phyloP scores from a whole-genome alignment of 1,284 basidiomycete genomes.

The Tranzscheliella williamsii region DNA sequence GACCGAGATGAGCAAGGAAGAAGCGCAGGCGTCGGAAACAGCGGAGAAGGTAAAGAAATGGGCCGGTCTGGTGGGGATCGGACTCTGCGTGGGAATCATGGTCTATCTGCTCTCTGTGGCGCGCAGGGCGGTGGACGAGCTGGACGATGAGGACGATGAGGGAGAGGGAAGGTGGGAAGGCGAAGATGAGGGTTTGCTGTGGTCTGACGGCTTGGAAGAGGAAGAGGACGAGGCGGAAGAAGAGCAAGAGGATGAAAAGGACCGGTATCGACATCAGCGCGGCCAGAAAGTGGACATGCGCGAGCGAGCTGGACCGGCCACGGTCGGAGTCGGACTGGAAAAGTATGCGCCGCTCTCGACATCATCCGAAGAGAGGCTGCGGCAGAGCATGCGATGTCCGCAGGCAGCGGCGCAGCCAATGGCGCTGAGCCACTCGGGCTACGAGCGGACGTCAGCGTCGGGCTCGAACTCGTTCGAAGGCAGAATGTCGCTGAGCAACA shows the following conservation, averaged over 20 bases:
- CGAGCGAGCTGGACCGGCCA: conserved; percentile 34
- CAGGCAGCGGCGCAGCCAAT: conserved; percentile 12
- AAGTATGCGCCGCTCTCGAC: conserved; percentile 33
- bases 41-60: conserved; percentile 68
- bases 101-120: conserved; percentile 79
- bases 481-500: conserved; percentile 14
- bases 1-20: conserved; percentile 36
- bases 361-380: conserved; percentile 29
- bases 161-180: conserved; percentile 22
- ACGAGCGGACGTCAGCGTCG: conserved; percentile 10
- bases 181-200: conserved; percentile 19
- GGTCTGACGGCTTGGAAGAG: conserved; percentile 11
- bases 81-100: conserved; percentile 75
- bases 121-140: conserved; percentile 76
- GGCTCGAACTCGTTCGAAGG: conserved; percentile 16
- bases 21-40: conserved; percentile 28
- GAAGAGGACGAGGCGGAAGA: conserved; percentile 15
- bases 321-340: conserved; percentile 34
- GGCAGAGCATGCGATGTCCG: conserved; percentile 36
- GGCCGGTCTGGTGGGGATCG: conserved; percentile 73
- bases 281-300: conserved; percentile 29
- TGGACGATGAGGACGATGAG: conserved; percentile 61
- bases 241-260: neutral
- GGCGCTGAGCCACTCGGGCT: conserved; percentile 5
- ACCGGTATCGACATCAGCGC: neutral